Base-by-base conservation (phyloP, 306 rosid genomes). In the Trichosanthes truncata region DNA sequence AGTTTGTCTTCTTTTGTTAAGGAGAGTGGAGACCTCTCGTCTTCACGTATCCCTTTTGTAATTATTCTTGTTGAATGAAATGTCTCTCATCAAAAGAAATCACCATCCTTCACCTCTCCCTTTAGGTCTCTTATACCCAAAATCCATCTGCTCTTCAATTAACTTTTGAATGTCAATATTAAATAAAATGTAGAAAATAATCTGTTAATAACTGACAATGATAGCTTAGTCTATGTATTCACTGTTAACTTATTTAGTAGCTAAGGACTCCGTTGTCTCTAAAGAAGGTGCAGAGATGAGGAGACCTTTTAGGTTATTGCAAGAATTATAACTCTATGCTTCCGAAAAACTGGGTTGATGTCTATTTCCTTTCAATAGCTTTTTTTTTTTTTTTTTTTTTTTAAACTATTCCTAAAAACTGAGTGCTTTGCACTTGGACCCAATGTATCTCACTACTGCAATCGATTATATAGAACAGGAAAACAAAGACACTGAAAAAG, bases 1-100 rank as follows among this genome's bases (percentile, higher is more conserved):
- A 41, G 97, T 88, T n/a, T 26, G 55, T 74, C 29, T 71, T 65
- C 51, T 33, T 74, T 51, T 74, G 62, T 29, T 46, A 45, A 71
- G 60, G 23, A 73, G 25, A 23, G 41, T 3, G 25, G 25, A 25
- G 25, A 14, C 20, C 40, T 31, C 78, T 48, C 29, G n/a, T 4
- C 78, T 48, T 73, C 40, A 23, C 46, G 56, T 6, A 5, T 43
- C 6, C 12, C 17, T 67, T 40, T 40, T 21, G 18, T 68, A 40
- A 9, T 23, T 41, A 41, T 45, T 71, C 45, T 45, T 71, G 36
- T 43, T 71, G 76, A 68, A 25, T 26, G 60, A 26, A 73, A 48
- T 20, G 31, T 73, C 15, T 14, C 38, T 23, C 2, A 48, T 45
- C 76, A 43, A 69, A 21, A 69, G 4, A 41, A n/a, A 41, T 69